Conservation (phyloP, 768 basidiomycete genomes). For the Omphalotus guepiniiformis region DNA sequence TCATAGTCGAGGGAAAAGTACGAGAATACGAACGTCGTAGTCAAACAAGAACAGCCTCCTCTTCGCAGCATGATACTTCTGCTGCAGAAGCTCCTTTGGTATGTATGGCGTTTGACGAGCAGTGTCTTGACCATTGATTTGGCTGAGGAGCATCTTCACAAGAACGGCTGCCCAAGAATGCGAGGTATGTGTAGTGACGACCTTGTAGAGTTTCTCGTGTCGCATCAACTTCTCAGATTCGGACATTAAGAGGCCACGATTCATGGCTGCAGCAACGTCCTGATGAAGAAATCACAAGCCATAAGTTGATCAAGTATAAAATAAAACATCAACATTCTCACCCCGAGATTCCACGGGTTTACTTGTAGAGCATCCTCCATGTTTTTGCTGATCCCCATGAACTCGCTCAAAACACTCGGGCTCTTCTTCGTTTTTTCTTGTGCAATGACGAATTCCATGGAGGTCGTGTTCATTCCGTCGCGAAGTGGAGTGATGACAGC, state of each 20-base stretch:
- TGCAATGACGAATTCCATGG: conserved; percentile 96
- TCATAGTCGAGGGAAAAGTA: too few species aligned
- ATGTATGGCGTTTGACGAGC: conserved; percentile 85
- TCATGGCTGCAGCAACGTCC: conserved; percentile 88
- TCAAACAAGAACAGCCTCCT: conserved; percentile 93
- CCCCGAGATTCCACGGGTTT: conserved; percentile 95
- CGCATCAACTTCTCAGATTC: conserved; percentile 67
- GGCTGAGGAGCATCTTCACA: conserved; percentile 81
- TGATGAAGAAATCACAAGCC: conserved; percentile 21
- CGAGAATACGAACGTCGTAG: conserved; percentile 77
- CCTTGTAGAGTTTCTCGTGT: conserved; percentile 73
- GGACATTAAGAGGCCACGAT: conserved; percentile 82
- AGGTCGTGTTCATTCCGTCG: conserved; percentile 99
- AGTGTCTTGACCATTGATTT: conserved; percentile 72
- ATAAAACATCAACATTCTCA: conserved; percentile 29
- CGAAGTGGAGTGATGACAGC: conserved; percentile 93
- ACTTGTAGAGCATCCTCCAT: conserved; percentile 88
- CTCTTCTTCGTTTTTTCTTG: conserved; percentile 81
- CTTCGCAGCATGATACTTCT: conserved; percentile 60
- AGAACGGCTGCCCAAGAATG: conserved; percentile 92
- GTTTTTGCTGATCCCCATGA: conserved; percentile 92
- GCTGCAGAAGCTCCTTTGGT: conserved; percentile 53
- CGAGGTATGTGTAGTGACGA: conserved; percentile 90
- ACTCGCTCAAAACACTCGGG: conserved; percentile 91
- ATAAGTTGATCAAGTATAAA: background rate